These are phyloP conservation scores for Russula vinacea DNA, from an alignment of 768 basidiomycete genomes.

Conservation along the genomic window DNA sequence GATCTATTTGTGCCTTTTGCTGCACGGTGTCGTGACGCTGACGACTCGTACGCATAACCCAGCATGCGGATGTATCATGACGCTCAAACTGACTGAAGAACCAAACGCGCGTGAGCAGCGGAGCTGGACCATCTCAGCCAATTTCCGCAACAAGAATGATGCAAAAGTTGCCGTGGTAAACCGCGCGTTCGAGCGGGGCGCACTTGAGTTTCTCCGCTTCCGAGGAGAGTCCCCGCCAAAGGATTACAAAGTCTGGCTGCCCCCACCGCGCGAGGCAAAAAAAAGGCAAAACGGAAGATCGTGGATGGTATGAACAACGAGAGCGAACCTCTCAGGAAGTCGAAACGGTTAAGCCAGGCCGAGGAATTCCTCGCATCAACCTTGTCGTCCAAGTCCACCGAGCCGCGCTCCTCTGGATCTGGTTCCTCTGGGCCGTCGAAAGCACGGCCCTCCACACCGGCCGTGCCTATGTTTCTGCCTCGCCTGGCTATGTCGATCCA, in stretches of 20 bases:
- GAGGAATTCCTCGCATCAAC: conserved; percentile 13
- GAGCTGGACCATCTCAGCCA: conserved; percentile 45
- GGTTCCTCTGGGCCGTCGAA: neutral
- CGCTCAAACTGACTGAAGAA: conserved; percentile 41
- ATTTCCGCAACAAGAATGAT: conserved; percentile 58
- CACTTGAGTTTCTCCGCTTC: conserved; percentile 59
- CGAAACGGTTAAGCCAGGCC: conserved; percentile 14
- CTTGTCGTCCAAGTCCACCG: neutral
- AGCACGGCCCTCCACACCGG: neutral
- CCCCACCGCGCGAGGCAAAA: conserved; percentile 25
- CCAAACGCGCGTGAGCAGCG: conserved; percentile 39
- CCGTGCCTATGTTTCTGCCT: conserved; percentile 2
- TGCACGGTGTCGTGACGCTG: conserved; percentile 2
- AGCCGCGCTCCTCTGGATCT: neutral
- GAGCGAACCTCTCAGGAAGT: neutral
- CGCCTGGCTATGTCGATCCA: conserved; percentile 30
- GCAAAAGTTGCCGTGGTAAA: conserved; percentile 57
- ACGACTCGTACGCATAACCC: neutral
- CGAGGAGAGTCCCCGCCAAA: conserved; percentile 44
- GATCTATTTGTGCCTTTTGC: conserved; percentile 12
- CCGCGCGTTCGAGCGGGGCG: conserved; percentile 53
- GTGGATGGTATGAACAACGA: conserved; percentile 14
- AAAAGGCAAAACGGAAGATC: conserved; percentile 29
- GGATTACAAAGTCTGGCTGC: conserved; percentile 42
- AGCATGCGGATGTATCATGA: conserved; percentile 58